phyloP scores from a whole-genome alignment of 2,329 filamentous ascomycete species.

The Blumeriella jaapii region DNA sequence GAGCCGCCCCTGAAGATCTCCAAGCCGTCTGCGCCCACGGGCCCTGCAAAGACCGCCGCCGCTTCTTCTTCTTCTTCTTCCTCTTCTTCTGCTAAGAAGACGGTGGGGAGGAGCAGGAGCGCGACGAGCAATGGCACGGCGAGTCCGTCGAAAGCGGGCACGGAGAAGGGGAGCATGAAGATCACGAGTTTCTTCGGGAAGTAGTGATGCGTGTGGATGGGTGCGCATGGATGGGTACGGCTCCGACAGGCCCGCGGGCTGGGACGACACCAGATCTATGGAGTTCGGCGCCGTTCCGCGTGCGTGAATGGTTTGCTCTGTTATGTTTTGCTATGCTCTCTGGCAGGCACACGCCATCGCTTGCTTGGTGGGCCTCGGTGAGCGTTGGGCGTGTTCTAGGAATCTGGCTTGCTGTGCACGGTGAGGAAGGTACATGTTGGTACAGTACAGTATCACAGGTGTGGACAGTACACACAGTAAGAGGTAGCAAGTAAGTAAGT shows the following conservation, averaged over 20 bases:
- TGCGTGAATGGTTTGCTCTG: too few relatives aligned
- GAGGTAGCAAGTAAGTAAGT: too few relatives aligned
- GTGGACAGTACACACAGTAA: too few relatives aligned
- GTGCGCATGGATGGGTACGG: neutral
- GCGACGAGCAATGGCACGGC: slow-evolving; percentile 25
- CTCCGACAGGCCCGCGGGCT: neutral
- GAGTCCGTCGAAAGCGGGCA: slow-evolving; percentile 17
- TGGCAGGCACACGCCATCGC: too few relatives aligned
- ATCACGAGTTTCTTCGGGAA: slow-evolving; percentile 44
- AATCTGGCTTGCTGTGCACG: too few relatives aligned
- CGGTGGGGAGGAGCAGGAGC: slow-evolving; percentile 21
- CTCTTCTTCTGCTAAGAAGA: slow-evolving; percentile 10
- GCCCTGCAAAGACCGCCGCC: slow-evolving; percentile 11
- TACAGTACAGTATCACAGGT: too few relatives aligned
- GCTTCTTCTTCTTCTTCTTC: too few relatives aligned
- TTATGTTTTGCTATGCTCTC: too few relatives aligned
- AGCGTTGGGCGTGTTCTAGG: too few relatives aligned
- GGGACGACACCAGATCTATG: neutral
- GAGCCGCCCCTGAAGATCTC: slow-evolving; percentile 19
- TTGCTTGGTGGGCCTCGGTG: too few relatives aligned
- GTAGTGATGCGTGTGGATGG: slow-evolving; percentile 13
- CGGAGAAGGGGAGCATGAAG: slow-evolving; percentile 27
- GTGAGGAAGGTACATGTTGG: too few relatives aligned
- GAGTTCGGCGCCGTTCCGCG: too few relatives aligned
- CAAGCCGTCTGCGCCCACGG: slow-evolving; percentile 17